Evolutionary conservation across 306 rosid species (phyloP).

Genomic region (Hylodesmum podocarpum): DNA sequence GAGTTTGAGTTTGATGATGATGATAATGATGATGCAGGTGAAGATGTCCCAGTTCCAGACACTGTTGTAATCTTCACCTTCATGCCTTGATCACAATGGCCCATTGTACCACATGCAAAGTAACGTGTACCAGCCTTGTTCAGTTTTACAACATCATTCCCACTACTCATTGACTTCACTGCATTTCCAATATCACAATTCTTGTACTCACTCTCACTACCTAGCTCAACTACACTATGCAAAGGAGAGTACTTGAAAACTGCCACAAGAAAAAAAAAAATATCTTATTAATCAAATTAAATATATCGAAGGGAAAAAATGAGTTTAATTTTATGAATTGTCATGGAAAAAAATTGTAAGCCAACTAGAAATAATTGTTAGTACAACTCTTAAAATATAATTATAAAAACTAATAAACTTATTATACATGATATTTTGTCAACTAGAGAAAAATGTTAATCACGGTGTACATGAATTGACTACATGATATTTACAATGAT

Average conservation of each 20-base stretch:
- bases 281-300: not conserved
- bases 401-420: too few relatives aligned
- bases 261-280: constrained; percentile 9
- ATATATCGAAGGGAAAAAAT: not conserved
- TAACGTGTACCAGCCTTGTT: constrained; percentile 58
- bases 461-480: too few relatives aligned
- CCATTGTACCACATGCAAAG: constrained; percentile 74
- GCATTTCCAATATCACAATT: constrained; percentile 52
- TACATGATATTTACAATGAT: too few relatives aligned
- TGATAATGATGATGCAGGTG: constrained; percentile 43
- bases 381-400: too few relatives aligned
- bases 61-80: constrained; percentile 59
- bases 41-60: constrained; percentile 44
- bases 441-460: too few relatives aligned
- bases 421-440: too few relatives aligned
- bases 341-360: too few relatives aligned
- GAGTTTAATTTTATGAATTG: too few relatives aligned
- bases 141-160: constrained; percentile 54
- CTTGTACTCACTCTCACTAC: constrained; percentile 62
- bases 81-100: constrained; percentile 79
- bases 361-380: too few relatives aligned
- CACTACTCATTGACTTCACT: constrained; percentile 52
- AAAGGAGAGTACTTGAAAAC: constrained; percentile 76
- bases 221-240: constrained; percentile 67
- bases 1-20: constrained; percentile 38